A percentile compares a stretch with the other conserved stretches of the same genome.
Evolutionary conservation across 495 filamentous ascomycete species (phyloP).

Genomic region (Trichocladium antarcticum): DNA sequence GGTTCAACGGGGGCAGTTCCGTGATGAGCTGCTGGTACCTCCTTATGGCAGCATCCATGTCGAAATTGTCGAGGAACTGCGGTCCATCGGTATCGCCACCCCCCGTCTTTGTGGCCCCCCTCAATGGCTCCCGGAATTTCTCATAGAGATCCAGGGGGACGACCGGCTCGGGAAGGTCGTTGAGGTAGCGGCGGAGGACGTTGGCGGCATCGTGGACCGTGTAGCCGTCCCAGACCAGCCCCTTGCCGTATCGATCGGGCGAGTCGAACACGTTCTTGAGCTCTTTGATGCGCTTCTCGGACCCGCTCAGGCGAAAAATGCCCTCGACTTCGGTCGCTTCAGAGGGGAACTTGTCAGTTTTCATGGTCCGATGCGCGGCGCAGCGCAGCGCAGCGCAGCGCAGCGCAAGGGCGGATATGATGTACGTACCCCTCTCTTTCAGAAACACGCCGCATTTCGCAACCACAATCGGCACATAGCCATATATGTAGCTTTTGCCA

Average conservation of each 20-base stretch:
- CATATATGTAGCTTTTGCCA: conserved; percentile 93
- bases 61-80: conserved; percentile 54
- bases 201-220: conserved; percentile 99
- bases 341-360: conserved; percentile 5
- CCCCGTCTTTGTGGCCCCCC: conserved; percentile 62
- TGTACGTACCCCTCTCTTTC: conserved; percentile 84
- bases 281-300: conserved; percentile 97
- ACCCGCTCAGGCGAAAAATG: conserved; percentile 92
- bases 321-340: conserved; percentile 91
- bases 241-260: conserved; percentile 92
- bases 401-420: neutral
- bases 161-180: conserved; percentile 89
- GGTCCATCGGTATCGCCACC: conserved; percentile 47
- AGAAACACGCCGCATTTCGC: conserved; percentile 97
- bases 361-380: neutral
- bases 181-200: conserved; percentile 88
- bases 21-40: conserved; percentile 85
- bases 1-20: conserved; percentile 84
- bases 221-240: conserved; percentile 92
- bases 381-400: neutral
- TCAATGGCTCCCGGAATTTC: conserved; percentile 74
- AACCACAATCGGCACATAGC: conserved; percentile 96
- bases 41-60: conserved; percentile 62
- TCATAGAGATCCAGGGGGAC: conserved; percentile 92
- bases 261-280: conserved; percentile 85